Percentiles rank a stretch among this genome's conserved stretches.
phyloP scores from a whole-genome alignment of 257 asterid genomes.

The Solanum pinnatisectum region DNA sequence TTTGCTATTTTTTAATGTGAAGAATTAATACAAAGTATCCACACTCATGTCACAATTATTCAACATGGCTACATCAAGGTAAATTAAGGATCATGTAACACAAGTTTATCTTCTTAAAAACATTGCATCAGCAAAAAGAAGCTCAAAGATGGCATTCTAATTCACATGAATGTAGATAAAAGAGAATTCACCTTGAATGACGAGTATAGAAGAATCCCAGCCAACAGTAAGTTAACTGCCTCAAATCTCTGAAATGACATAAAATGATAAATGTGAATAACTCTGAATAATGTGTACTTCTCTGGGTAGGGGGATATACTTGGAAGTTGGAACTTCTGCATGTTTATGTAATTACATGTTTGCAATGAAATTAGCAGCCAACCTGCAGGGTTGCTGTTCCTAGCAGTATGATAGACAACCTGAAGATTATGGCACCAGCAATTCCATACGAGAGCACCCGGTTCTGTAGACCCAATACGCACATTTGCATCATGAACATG shows the following conservation, averaged over 20 bases:
- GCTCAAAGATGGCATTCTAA: background rate
- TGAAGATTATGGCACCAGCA: slow-evolving; percentile 86
- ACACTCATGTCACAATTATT: background rate
- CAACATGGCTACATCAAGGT: background rate
- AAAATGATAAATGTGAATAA: background rate
- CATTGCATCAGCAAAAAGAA: background rate
- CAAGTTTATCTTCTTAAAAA: background rate
- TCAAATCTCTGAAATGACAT: slow-evolving; percentile 54
- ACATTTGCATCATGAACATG: slow-evolving; percentile 6
- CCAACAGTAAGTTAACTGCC: slow-evolving; percentile 72
- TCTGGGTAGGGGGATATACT: background rate
- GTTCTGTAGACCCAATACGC: slow-evolving; percentile 30
- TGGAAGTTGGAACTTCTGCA: slow-evolving; percentile 5
- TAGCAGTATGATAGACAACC: slow-evolving; percentile 77
- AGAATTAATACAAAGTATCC: background rate
- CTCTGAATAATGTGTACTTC: background rate
- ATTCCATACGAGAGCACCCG: slow-evolving; percentile 96
- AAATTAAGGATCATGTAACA: background rate
- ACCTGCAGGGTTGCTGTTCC: slow-evolving; percentile 99
- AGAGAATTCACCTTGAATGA: slow-evolving; percentile 76
- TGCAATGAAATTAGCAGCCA: slow-evolving; percentile 7
- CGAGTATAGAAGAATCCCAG: slow-evolving; percentile 63
- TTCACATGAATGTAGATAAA: background rate
- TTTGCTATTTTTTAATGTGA: background rate
- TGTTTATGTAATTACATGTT: background rate